These are phyloP conservation scores for Vararia minispora DNA, from an alignment of 768 basidiomycete genomes.

Conservation along the genomic window DNA sequence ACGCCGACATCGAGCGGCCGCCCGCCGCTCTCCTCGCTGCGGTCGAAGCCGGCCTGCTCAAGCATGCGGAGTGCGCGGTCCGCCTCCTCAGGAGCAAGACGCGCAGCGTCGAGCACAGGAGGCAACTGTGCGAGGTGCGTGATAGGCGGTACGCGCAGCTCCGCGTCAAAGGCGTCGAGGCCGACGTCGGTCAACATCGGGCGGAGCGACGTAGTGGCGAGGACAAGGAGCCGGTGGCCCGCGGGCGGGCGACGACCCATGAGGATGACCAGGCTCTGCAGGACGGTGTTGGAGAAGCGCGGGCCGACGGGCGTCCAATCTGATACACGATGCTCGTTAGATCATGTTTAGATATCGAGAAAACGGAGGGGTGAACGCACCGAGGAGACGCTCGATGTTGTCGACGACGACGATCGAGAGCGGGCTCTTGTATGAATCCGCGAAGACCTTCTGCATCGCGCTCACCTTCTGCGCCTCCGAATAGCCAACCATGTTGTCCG, in stretches of 20 bases:
- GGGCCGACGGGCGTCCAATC: slow-evolving; percentile 97
- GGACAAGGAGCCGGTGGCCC: slow-evolving; percentile 85
- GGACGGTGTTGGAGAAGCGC: slow-evolving; percentile 89
- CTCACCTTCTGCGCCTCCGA: slow-evolving; percentile 87
- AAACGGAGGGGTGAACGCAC: slow-evolving; percentile 29
- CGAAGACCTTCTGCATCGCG: slow-evolving; percentile 85
- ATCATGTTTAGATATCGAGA: neutral
- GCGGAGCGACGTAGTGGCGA: slow-evolving; percentile 87
- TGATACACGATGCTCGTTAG: slow-evolving; percentile 20
- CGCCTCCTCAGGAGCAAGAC: slow-evolving; percentile 52
- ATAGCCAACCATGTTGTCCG: slow-evolving; percentile 95
- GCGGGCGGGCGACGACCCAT: slow-evolving; percentile 87
- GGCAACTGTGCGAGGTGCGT: slow-evolving; percentile 61
- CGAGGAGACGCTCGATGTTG: slow-evolving; percentile 84
- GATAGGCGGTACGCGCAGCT: slow-evolving; percentile 78
- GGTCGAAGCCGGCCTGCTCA: slow-evolving; percentile 61
- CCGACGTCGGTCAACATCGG: slow-evolving; percentile 83
- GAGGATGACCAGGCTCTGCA: slow-evolving; percentile 84
- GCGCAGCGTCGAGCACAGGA: slow-evolving; percentile 64
- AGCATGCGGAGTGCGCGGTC: slow-evolving; percentile 62
- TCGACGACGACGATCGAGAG: slow-evolving; percentile 94
- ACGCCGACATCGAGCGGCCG: slow-evolving; percentile 67
- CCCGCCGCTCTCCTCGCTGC: slow-evolving; percentile 33
- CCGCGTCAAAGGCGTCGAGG: slow-evolving; percentile 77
- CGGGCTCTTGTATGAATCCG: slow-evolving; percentile 95